These are phyloP conservation scores for Ascochyta fabae DNA, from an alignment of 2,329 filamentous ascomycete species.

Conservation along the genomic window DNA sequence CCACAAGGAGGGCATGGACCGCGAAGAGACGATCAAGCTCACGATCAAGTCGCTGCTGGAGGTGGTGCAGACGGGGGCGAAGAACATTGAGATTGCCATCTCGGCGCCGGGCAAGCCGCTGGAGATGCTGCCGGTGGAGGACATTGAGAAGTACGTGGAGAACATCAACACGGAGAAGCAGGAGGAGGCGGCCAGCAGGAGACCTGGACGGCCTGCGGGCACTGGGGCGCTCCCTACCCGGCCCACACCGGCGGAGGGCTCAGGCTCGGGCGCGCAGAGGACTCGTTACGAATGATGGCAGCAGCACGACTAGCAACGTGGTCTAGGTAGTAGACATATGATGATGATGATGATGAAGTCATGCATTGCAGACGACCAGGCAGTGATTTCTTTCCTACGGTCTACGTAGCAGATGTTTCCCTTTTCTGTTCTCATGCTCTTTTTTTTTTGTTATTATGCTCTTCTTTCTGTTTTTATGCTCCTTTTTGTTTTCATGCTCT, in stretches of 20 bases:
- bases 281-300: slow-evolving; percentile 30
- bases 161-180: slow-evolving; percentile 99
- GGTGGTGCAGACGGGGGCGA: slow-evolving; percentile 97
- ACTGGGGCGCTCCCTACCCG: slow-evolving; percentile 75
- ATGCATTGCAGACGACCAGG: slow-evolving; percentile 34
- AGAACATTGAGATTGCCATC: slow-evolving; percentile 99
- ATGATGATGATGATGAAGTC: slow-evolving; percentile 31
- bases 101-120: slow-evolving; percentile 92
- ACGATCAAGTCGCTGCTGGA: slow-evolving; percentile 98
- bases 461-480: too few relatives aligned
- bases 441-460: too few relatives aligned
- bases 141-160: slow-evolving; percentile 98
- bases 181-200: slow-evolving; percentile 97
- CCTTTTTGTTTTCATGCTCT: too few relatives aligned
- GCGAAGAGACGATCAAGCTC: slow-evolving; percentile 92
- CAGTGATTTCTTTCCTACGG: slow-evolving; percentile 32
- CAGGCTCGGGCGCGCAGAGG: slow-evolving; percentile 37
- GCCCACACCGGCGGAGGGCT: slow-evolving; percentile 56
- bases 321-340: slow-evolving; percentile 35
- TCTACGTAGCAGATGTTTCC: slow-evolving; percentile 30
- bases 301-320: slow-evolving; percentile 40
- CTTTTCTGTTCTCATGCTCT: neutral
- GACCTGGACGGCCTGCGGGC: slow-evolving; percentile 67
- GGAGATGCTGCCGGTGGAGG: slow-evolving; percentile 92
- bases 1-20: slow-evolving; percentile 97